These are phyloP conservation scores for Crithidia fasciculata DNA, from an alignment of 208 protist species.

Conservation along the genomic window DNA sequence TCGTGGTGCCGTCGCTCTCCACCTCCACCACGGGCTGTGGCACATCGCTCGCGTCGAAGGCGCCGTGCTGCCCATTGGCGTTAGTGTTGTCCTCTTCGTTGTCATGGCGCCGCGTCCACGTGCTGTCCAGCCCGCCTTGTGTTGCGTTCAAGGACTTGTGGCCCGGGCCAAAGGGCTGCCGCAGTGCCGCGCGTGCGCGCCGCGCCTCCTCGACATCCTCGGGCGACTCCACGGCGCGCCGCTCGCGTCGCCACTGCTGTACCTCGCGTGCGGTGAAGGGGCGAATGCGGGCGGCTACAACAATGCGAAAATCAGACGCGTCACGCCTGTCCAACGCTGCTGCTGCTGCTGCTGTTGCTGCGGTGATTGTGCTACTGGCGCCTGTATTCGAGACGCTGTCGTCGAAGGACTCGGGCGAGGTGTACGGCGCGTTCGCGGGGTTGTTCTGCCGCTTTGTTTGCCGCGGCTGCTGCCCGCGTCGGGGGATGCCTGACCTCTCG, in stretches of 20 bases:
- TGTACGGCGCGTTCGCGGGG: neutral
- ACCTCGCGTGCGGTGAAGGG: constrained; percentile 60
- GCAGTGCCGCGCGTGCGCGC: constrained; percentile 12
- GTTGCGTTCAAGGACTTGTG: constrained; percentile 18
- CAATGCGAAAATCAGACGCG: constrained; percentile 44
- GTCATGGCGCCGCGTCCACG: constrained; percentile 8
- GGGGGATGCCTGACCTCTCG: neutral
- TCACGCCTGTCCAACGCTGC: neutral
- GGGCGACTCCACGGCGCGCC: constrained; percentile 1
- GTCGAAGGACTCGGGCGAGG: neutral
- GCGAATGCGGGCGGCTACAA: constrained; percentile 66
- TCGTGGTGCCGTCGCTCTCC: constrained; percentile 49
- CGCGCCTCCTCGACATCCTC: constrained; percentile 17
- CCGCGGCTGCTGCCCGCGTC: neutral
- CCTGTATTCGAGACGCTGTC: neutral
- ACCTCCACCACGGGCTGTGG: constrained; percentile 59
- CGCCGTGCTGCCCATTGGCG: neutral
- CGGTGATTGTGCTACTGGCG: neutral
- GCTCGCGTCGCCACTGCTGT: constrained; percentile 34
- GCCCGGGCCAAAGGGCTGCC: constrained; percentile 54
- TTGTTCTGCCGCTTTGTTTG: neutral
- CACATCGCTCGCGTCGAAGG: neutral
- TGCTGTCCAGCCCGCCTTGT: neutral
- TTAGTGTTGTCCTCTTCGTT: neutral
- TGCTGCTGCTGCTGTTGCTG: constrained; percentile 2